Evolutionary conservation across 2,329 filamentous ascomycete species (phyloP), one percentile per base, ranked within the genome.

Genomic region (Elsinoe necatrix): DNA sequence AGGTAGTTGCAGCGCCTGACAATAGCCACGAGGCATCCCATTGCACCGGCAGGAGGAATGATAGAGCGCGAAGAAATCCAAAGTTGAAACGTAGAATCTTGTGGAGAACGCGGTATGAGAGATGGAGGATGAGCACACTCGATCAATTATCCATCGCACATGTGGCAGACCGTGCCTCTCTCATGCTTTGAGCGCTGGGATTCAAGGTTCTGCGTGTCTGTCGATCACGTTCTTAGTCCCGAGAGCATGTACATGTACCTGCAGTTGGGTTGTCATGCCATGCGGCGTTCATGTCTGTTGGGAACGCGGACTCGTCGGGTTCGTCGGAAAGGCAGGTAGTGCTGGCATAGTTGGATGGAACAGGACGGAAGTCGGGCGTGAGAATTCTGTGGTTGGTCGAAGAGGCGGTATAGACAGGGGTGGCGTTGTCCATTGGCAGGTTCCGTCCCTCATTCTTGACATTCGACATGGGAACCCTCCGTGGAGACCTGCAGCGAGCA

Each of bases 371-470:
- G 14, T 9, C 12, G 45, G 8, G 12, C 23, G 16, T 50, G 25
- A 34, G 20, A 34, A 31, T n/a, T 29, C n/a, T 50, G 25, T 31
- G 45, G 45, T 50, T 50, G 45, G 45, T 21, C 18, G 45, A 18
- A 50, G 34, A 34, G 25, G 45, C 45, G 45, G 25, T 50, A 50
- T 50, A 50, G 45, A 50, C 25, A 34, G 45, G 45, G 27, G 23
- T 23, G 20, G 41, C 41, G 41, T 45, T 23, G 25, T 50, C 16
- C 8, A 16, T 31, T 23, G 25, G 43, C 23, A n/a, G 16, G 21
- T 48, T 27, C 43, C 43, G 43, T 48, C 41, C 23, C 9, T 31
- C 21, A 29, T 48, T 23, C 43, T 31, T 29, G 27, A 31, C 43
- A 34, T 48, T 31, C 43, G 27, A 43, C 41, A 43, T 43, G 41